phyloP scores from a whole-genome alignment of 371 early-diverging fungal species.

The Mortierella sp. region DNA sequence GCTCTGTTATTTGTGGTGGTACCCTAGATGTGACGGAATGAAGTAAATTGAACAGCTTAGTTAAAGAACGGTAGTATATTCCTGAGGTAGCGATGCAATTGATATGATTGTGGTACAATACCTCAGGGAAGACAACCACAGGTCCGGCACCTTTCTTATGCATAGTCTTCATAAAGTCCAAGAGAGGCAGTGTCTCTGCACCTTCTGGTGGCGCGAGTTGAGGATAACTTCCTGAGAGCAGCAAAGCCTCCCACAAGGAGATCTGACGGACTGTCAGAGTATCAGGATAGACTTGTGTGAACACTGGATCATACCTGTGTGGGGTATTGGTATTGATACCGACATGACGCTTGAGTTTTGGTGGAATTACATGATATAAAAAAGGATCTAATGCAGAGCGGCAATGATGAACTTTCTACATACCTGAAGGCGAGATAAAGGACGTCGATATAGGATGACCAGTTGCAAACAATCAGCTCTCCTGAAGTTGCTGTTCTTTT shows the following conservation, averaged over 20 bases:
- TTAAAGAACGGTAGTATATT: no score
- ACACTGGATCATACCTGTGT: constrained; percentile 74
- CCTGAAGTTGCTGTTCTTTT: constrained; percentile 59
- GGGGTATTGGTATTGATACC: not conserved
- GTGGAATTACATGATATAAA: no score
- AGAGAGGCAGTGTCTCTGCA: constrained; percentile 55
- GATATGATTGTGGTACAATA: constrained; percentile 24
- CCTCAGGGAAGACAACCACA: constrained; percentile 87
- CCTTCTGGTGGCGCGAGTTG: constrained; percentile 52
- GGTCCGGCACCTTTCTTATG: constrained; percentile 67
- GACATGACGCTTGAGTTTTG: not conserved
- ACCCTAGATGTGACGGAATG: constrained; percentile 60
- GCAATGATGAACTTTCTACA: no score
- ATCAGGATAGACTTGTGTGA: constrained; percentile 71
- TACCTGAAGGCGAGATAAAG: constrained; percentile 79
- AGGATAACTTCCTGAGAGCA: constrained; percentile 60
- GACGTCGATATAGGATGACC: constrained; percentile 87
- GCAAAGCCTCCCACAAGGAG: constrained; percentile 71
- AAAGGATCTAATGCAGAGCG: no score
- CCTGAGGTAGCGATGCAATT: no score
- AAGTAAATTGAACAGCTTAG: no score
- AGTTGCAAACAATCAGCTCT: constrained; percentile 84
- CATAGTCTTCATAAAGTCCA: constrained; percentile 65
- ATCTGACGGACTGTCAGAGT: constrained; percentile 64
- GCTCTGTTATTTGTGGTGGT: constrained; percentile 92